Conservation (phyloP, 257 asterid species). For the Rauvolfia tetraphylla region DNA sequence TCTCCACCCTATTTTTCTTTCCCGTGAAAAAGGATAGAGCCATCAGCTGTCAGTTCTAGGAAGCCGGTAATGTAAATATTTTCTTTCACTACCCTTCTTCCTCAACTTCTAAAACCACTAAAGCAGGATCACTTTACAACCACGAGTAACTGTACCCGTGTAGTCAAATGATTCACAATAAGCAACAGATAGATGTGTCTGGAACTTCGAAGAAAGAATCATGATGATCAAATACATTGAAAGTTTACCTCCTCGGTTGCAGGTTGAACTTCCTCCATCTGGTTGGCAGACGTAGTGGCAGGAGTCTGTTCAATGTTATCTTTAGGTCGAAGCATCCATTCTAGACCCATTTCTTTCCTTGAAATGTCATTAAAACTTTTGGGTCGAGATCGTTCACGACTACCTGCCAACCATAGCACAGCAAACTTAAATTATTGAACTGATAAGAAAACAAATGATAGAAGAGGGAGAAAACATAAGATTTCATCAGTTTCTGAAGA, state of each 20-base stretch:
- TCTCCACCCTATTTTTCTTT: no score
- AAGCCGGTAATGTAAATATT: neutral
- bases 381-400: constrained; percentile 37
- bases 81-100: neutral
- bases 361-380: constrained; percentile 26
- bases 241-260: constrained; percentile 55
- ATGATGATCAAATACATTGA: neutral
- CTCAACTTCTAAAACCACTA: neutral
- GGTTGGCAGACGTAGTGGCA: constrained; percentile 27
- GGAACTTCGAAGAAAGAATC: neutral
- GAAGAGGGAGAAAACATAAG: neutral
- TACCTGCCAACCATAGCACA: constrained; percentile 27
- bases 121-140: neutral
- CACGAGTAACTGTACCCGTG: neutral
- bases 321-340: constrained; percentile 92
- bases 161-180: neutral
- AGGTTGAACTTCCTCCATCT: constrained; percentile 41
- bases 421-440: neutral
- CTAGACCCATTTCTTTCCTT: constrained; percentile 90
- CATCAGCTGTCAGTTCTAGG: neutral
- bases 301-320: constrained; percentile 37
- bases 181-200: neutral
- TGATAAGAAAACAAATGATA: neutral
- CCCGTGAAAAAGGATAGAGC: neutral
- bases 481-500: neutral